Conservation (phyloP, 2,329 filamentous ascomycete species). For the Fusarium mexicanum region DNA sequence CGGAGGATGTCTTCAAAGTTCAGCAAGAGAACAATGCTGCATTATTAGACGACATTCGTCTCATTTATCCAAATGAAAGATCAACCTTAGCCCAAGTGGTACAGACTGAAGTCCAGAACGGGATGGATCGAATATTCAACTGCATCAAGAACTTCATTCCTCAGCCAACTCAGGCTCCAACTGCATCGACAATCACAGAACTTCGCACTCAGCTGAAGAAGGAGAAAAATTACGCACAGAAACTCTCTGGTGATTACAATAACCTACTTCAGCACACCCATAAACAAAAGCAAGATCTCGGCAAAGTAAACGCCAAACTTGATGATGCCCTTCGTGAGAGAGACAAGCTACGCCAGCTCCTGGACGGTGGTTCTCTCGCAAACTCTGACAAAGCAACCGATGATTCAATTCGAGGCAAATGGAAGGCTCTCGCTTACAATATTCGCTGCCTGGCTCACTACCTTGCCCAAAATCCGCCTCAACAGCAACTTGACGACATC, state of each 20-base stretch:
- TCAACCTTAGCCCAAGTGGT: no score
- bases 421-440: slow-evolving; percentile 31
- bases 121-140: not conserved
- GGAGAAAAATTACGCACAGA: not conserved
- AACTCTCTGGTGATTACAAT: not conserved
- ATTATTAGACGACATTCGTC: no score
- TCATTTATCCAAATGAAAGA: no score
- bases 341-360: not conserved
- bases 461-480: not conserved
- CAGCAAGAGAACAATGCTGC: no score
- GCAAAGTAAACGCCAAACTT: not conserved
- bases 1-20: no score
- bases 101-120: no score
- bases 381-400: slow-evolving; percentile 25
- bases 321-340: not conserved
- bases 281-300: not conserved
- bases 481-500: fast-evolving
- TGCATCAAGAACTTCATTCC: fast-evolving
- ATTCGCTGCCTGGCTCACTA: slow-evolving; percentile 10
- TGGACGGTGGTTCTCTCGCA: not conserved
- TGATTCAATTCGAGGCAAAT: slow-evolving; percentile 6
- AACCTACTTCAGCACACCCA: no score
- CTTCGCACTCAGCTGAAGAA: not conserved
- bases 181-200: fast-evolving
- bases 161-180: not conserved